Percentiles rank a stretch among this genome's conserved stretches.
Conservation (phyloP, 2,329 filamentous ascomycete species). For the Alternaria incomplexa region DNA sequence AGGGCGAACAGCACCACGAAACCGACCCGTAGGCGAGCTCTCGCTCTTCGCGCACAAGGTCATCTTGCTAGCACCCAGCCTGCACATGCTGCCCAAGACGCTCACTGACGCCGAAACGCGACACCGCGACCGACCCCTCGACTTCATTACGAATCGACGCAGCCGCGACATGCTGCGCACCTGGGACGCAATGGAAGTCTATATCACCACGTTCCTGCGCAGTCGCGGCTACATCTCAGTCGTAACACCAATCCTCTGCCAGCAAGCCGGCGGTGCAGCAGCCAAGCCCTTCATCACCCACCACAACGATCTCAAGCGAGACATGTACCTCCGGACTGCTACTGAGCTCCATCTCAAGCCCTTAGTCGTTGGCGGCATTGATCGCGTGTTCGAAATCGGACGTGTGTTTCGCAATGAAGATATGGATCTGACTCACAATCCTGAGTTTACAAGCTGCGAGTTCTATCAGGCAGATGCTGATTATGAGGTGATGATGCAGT, state of each 20-base stretch:
- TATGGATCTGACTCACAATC: constrained; percentile 93
- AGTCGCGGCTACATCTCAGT: constrained; percentile 89
- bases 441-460: constrained; percentile 96
- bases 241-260: constrained; percentile 94
- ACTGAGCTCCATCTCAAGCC: constrained; percentile 98
- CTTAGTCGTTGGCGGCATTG: constrained; percentile 89
- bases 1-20: constrained; percentile 87
- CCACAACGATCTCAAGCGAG: constrained; percentile 94
- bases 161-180: constrained; percentile 84
- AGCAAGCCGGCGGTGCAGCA: constrained; percentile 93
- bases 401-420: constrained; percentile 95
- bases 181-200: constrained; percentile 84
- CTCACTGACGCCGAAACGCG: constrained; percentile 93
- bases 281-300: constrained; percentile 94
- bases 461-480: constrained; percentile 80
- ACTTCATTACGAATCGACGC: constrained; percentile 94
- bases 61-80: constrained; percentile 83
- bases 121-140: constrained; percentile 90
- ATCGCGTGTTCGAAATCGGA: constrained; percentile 94
- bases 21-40: constrained; percentile 85
- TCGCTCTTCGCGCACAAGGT: constrained; percentile 91
- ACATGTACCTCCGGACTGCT: constrained; percentile 92
- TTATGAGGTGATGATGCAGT: constrained; percentile 84
- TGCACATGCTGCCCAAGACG: constrained; percentile 84
- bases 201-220: constrained; percentile 88